phyloP scores from a whole-genome alignment of 768 basidiomycete species.

The Grammothele lineata region DNA sequence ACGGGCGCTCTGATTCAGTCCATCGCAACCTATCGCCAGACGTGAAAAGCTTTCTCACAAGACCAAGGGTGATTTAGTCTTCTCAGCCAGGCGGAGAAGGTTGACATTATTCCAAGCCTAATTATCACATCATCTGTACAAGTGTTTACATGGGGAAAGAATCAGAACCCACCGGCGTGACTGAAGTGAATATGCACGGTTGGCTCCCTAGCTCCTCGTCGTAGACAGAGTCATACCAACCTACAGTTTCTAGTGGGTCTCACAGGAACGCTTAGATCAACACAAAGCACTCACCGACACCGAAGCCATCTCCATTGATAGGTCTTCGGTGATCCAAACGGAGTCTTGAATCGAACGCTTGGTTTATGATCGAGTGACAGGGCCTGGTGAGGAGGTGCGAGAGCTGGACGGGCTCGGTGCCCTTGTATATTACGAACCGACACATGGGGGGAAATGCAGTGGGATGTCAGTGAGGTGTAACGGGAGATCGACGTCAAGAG shows the following conservation, averaged over 20 bases:
- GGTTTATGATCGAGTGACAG: constrained; percentile 94
- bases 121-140: too few relatives aligned
- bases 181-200: constrained; percentile 94
- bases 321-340: constrained; percentile 76
- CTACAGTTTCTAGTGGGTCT: constrained; percentile 35
- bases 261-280: too few relatives aligned
- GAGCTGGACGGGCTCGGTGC: constrained; percentile 87
- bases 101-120: constrained; percentile 98
- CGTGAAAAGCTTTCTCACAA: constrained; percentile 82
- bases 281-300: constrained; percentile 66
- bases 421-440: constrained; percentile 93
- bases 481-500: too few relatives aligned
- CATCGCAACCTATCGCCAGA: too few relatives aligned
- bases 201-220: constrained; percentile 81
- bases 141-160: too few relatives aligned
- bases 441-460: constrained; percentile 64
- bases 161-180: constrained; percentile 70
- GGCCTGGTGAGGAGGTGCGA: constrained; percentile 94
- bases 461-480: too few relatives aligned
- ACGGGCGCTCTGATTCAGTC: too few relatives aligned
- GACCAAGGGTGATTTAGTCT: constrained; percentile 93
- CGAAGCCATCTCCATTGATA: constrained; percentile 96
- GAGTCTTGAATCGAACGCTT: constrained; percentile 92
- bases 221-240: constrained; percentile 90
- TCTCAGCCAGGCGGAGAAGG: constrained; percentile 89